Evolutionary conservation across 2,329 filamentous ascomycete genomes (phyloP).

Genomic region (Neonectria neomacrospora): DNA sequence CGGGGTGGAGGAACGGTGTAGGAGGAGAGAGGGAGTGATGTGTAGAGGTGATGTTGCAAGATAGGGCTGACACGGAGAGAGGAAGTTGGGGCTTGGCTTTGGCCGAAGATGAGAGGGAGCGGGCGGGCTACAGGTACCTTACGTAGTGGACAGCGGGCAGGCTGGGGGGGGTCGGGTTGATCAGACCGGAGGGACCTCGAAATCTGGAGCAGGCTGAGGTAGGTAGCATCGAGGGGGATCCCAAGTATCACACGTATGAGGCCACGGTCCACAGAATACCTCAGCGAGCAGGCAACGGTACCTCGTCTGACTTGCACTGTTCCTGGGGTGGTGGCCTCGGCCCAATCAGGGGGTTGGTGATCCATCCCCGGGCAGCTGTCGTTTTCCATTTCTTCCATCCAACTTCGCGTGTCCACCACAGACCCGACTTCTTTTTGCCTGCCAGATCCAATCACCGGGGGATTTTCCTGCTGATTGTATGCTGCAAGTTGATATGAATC

Average conservation of each 20-base stretch:
- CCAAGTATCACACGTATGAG: background rate
- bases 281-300: conserved; percentile 6
- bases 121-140: conserved; percentile 14
- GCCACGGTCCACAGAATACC: background rate
- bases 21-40: conserved; percentile 28
- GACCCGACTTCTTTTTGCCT: background rate
- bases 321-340: conserved; percentile 20
- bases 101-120: conserved; percentile 23
- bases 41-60: conserved; percentile 40
- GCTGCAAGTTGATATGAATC: background rate
- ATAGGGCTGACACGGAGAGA: conserved; percentile 45
- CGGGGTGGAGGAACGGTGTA: conserved; percentile 14
- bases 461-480: background rate
- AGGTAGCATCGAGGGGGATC: conserved; percentile 23
- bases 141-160: background rate
- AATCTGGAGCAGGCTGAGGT: conserved; percentile 10
- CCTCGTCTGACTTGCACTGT: conserved; percentile 8
- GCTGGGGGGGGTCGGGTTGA: background rate
- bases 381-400: conserved; percentile 19
- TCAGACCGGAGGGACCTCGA: conserved; percentile 10
- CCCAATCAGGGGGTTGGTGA: conserved; percentile 32
- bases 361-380: conserved; percentile 27
- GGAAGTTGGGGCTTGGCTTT: conserved; percentile 28
- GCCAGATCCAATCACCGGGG: conserved; percentile 1
- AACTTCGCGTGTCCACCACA: conserved; percentile 27